Percentiles rank a stretch among this genome's conserved stretches.
These are phyloP conservation scores for Myxozyma udenii DNA, from an alignment of 805 yeast species.

Conservation along the genomic window DNA sequence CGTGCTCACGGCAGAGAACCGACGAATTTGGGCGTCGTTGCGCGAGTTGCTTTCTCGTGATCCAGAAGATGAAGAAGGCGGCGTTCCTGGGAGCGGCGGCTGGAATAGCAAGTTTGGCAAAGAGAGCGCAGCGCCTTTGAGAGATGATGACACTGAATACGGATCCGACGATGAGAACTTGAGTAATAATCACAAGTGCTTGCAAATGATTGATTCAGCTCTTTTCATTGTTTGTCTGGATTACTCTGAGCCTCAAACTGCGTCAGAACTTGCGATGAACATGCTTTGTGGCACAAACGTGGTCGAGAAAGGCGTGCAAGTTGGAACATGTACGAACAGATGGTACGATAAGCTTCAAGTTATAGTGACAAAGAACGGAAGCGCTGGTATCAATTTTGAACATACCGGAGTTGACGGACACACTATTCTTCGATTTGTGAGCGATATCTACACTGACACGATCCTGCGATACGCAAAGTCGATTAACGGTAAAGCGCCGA, in stretches of 20 bases:
- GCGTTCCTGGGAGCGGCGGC: background rate
- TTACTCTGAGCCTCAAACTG: slow-evolving; percentile 61
- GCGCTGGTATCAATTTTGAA: slow-evolving; percentile 90
- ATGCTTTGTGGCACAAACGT: slow-evolving; percentile 83
- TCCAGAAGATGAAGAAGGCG: slow-evolving; percentile 37
- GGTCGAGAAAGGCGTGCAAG: slow-evolving; percentile 80
- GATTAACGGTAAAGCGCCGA: slow-evolving; percentile 72
- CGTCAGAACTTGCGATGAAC: slow-evolving; percentile 65
- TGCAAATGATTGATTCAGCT: slow-evolving; percentile 74
- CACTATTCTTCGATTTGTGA: slow-evolving; percentile 81
- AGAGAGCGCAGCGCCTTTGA: background rate
- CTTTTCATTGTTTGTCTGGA: slow-evolving; percentile 81
- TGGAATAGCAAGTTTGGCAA: background rate
- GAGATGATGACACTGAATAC: background rate
- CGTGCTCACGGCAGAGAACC: slow-evolving; percentile 82
- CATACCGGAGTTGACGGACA: slow-evolving; percentile 90
- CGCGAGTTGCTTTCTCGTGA: slow-evolving; percentile 50
- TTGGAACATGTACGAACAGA: slow-evolving; percentile 89
- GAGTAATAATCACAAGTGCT: slow-evolving; percentile 61
- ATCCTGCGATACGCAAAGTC: slow-evolving; percentile 80
- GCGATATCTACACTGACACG: slow-evolving; percentile 88
- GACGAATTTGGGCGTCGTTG: slow-evolving; percentile 81
- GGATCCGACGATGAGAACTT: background rate
- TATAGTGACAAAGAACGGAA: slow-evolving; percentile 81
- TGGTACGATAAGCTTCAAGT: slow-evolving; percentile 93